Conservation (phyloP, 306 rosid species). For the Cucumis hystrix region DNA sequence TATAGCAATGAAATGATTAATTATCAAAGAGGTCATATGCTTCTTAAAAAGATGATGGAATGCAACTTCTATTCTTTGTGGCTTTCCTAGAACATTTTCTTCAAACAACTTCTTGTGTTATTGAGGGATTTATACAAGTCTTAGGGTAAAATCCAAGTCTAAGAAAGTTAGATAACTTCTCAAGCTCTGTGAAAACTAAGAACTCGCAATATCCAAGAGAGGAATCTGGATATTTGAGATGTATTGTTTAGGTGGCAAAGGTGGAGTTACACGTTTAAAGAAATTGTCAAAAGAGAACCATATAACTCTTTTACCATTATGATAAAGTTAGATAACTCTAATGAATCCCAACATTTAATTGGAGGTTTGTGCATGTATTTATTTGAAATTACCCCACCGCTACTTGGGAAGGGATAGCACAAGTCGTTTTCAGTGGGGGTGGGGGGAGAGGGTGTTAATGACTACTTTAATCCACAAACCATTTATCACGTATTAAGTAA, state of each 20-base stretch:
- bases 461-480: background rate
- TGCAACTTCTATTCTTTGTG: background rate
- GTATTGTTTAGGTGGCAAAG: background rate
- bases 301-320: background rate
- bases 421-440: background rate
- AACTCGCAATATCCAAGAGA: background rate
- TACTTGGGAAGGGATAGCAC: background rate
- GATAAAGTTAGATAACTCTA: background rate
- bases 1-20: background rate
- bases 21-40: background rate
- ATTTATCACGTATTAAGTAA: too few relatives aligned
- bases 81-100: background rate
- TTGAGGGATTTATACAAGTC: background rate
- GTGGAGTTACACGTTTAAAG: background rate
- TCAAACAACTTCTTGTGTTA: background rate
- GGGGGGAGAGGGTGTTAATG: background rate
- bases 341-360: background rate
- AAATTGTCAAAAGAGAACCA: background rate
- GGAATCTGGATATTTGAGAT: background rate
- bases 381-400: background rate
- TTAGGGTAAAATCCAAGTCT: background rate
- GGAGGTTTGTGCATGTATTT: background rate
- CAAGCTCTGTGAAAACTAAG: background rate
- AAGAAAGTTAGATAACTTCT: background rate
- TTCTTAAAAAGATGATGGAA: background rate